phyloP scores from a whole-genome alignment of 2,329 filamentous ascomycete genomes.

The Beauveria pseudobassiana region DNA sequence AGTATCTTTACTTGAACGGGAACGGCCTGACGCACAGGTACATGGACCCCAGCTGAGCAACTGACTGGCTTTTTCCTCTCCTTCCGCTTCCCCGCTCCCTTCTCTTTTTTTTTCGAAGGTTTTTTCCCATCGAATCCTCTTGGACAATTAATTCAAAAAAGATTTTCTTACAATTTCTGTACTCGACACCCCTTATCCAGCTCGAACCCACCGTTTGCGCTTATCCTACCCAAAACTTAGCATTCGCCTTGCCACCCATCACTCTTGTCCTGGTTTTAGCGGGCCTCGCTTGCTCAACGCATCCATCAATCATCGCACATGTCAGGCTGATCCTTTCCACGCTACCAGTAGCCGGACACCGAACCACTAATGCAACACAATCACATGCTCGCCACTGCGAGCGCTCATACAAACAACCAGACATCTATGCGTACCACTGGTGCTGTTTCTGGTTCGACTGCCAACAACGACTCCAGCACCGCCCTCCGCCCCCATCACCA shows the following conservation, averaged over 20 bases:
- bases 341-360: background rate
- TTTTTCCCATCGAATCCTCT: background rate
- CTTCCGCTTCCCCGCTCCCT: background rate
- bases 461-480: constrained; percentile 1
- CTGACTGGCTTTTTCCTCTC: background rate
- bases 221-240: background rate
- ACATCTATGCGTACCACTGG: background rate
- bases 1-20: no score
- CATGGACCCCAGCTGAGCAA: background rate
- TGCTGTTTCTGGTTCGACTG: background rate
- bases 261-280: background rate
- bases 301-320: background rate
- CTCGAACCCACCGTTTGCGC: background rate
- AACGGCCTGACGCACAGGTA: background rate
- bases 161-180: no score
- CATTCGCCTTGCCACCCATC: no score
- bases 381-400: constrained; percentile 18
- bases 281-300: constrained; percentile 2
- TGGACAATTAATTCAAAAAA: no score
- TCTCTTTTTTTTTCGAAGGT: background rate
- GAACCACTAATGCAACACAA: constrained; percentile 13
- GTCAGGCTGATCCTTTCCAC: constrained; percentile 6
- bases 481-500: background rate
- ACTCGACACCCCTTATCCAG: no score
- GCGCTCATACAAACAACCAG: constrained; percentile 6